Conservation (phyloP, 176 grass and related monocot species). For the maize (Zea mays) region Zm-B73-REFERENCE-NAM-5.0 NC_050103.1:120912001-120912500, state of each 20-base stretch:
- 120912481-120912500: constrained; percentile 90
- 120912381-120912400: constrained; percentile 25
- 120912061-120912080: not conserved
- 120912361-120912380: not conserved
- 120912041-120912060: not conserved
- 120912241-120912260: not conserved
- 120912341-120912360: not conserved
- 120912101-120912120: not conserved
- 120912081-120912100: not conserved
- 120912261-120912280: not conserved
- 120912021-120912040: not conserved
- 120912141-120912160: not conserved
- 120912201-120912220: not conserved
- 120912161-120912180: too few relatives aligned
- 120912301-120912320: constrained; percentile 1
- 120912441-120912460: constrained; percentile 59
- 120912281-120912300: not conserved
- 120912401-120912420: constrained; percentile 73
- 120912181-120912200: not conserved
- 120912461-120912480: constrained; percentile 82
- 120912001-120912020: constrained; percentile 18
- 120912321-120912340: constrained; percentile 4
- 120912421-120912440: constrained; percentile 71
- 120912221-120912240: constrained; percentile 4
- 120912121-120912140: not conserved